These are phyloP conservation scores for Fusarium sterilihyphosum DNA, from an alignment of 2,329 filamentous ascomycete species.

Conservation along the genomic window DNA sequence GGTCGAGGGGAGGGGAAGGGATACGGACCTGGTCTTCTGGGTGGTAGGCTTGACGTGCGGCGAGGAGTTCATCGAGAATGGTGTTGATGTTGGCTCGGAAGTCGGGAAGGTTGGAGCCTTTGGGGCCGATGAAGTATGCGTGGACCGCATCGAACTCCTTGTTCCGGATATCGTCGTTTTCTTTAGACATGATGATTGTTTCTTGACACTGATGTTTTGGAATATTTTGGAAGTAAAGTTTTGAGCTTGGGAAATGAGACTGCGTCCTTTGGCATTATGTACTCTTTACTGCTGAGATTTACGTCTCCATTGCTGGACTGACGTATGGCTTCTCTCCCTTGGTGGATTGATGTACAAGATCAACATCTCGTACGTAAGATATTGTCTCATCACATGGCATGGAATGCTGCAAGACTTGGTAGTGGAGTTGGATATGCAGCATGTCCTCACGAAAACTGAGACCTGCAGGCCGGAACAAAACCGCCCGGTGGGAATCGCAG, in stretches of 20 bases:
- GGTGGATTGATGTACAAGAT: fast-evolving
- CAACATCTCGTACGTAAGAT: background rate
- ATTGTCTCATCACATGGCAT: background rate
- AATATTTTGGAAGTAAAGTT: background rate
- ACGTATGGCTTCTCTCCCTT: background rate
- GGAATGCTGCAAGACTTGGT: background rate
- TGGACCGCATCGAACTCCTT: slow-evolving; percentile 39
- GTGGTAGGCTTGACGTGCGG: slow-evolving; percentile 49
- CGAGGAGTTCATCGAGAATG: slow-evolving; percentile 51
- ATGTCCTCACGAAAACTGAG: background rate
- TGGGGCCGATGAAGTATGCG: slow-evolving; percentile 56
- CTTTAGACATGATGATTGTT: background rate
- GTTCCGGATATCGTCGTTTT: background rate
- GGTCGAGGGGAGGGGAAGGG: fast-evolving
- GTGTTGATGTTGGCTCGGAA: slow-evolving; percentile 52
- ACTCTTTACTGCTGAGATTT: background rate
- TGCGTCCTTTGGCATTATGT: background rate
- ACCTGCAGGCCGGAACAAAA: background rate
- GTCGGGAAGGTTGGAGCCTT: slow-evolving; percentile 53
- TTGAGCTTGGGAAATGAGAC: background rate
- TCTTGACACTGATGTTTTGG: background rate
- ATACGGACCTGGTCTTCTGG: slow-evolving; percentile 48
- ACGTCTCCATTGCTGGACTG: background rate
- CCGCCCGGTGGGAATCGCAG: too few species aligned
- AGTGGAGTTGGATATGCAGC: background rate